A percentile compares a stretch with the other conserved stretches of the same genome.
phyloP scores from a whole-genome alignment of 2,329 filamentous ascomycete genomes.

The Aspergillus tamarii region DNA sequence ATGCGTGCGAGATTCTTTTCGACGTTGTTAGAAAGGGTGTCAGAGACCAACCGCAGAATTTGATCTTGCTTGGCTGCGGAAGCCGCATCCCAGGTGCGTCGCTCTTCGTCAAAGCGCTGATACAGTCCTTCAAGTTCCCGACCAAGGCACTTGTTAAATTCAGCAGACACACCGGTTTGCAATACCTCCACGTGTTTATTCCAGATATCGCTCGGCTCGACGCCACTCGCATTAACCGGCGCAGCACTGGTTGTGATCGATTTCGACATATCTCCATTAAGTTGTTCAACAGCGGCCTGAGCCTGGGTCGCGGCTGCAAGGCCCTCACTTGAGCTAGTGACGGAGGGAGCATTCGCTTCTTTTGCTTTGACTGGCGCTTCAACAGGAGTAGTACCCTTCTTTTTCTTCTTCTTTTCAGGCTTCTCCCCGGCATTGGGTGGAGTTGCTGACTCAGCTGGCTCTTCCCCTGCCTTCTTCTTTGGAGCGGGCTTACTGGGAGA shows the following conservation, averaged over 20 bases:
- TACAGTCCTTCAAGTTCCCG: constrained; percentile 61
- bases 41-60: constrained; percentile 68
- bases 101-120: constrained; percentile 69
- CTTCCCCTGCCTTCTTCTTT: constrained; percentile 47
- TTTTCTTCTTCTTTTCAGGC: constrained; percentile 74
- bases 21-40: constrained; percentile 70
- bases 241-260: constrained; percentile 3
- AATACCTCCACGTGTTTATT: constrained; percentile 64
- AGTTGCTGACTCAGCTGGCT: constrained; percentile 30
- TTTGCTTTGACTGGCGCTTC: constrained; percentile 54
- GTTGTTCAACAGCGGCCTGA: constrained; percentile 12
- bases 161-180: constrained; percentile 50
- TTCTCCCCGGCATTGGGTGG: constrained; percentile 53
- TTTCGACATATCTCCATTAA: constrained; percentile 16
- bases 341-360: constrained; percentile 28
- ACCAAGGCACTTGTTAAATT: constrained; percentile 52
- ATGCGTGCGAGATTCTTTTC: constrained; percentile 77
- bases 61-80: constrained; percentile 69
- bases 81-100: constrained; percentile 64
- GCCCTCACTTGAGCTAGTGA: constrained; percentile 20
- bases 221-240: constrained; percentile 15
- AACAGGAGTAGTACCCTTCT: constrained; percentile 39
- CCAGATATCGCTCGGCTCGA: constrained; percentile 60
- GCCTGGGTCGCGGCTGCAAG: constrained; percentile 8
- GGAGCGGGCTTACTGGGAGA: constrained; percentile 45